Evolutionary conservation across 129 eudicot species (phyloP), one percentile per base, ranked within the genome.

Genomic region (Centaurea solstitialis): DNA sequence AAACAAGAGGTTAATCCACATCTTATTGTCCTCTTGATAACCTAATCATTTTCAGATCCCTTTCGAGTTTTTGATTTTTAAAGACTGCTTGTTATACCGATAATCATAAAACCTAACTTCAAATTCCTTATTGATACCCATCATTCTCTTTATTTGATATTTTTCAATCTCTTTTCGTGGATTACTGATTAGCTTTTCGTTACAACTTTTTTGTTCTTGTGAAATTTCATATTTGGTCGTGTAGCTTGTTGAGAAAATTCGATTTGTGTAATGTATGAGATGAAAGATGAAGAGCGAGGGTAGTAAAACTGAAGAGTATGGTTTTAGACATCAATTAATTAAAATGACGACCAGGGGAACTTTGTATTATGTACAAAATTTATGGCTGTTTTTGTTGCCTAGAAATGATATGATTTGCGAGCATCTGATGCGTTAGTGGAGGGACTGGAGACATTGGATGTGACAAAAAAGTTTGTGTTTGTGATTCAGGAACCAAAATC

Each of bases 401-500:
- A 61, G 11, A 61, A 35, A 21, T 22, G 84, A 89, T 76, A 89
- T 76, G 98, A 96, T 81, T 77, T 91, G 78, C 87, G 76, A 33
- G 83, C 38, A 30, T 96, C 99, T 1, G 93, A 93, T 87, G 33
- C 77, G 10, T 76, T 96, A n/a, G 91, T 93, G 24, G 85, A 72
- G n/a, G 82, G 75, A 66, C 73, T 96, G 76, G 70, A 82, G 1
- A 66, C 93, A 78, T 95, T 95, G 0, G 90, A 91, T 33, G 87
- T 88, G 30, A 93, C 95, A 12, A 95, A 93, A 79, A 84, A 83
- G 76, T 96, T 96, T 73, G 95, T 93, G 41, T 96, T 86, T 70
- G 97, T 98, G 4, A 71, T 96, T 75, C 80, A 76, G 3, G 95
- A 89, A 43, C 92, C 94, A 0, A 94, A 91, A 70, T 83, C 92